Evolutionary conservation across 2,329 filamentous ascomycete species (phyloP), one percentile per base, ranked within the genome.

Genomic region (Paracorniculantispora psalliotae): DNA sequence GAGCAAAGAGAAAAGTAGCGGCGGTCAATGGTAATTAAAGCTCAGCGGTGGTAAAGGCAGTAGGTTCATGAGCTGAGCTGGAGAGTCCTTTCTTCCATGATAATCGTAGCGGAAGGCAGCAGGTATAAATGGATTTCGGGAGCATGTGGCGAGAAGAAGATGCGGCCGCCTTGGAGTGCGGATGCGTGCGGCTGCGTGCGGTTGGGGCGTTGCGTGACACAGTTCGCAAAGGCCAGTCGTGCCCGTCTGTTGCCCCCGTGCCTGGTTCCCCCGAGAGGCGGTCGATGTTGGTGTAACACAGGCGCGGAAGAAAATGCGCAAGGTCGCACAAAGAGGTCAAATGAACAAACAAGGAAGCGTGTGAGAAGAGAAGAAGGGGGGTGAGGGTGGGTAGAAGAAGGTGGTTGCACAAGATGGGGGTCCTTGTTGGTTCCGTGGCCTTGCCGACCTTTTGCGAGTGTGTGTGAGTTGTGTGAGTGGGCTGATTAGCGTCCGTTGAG

Each of bases 391-490:
- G 53, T 30, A 39, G 53, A 39, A 47, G 25, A 49, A 21, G 23
- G 23, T 6, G 35, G 44, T 30, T 30, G 41, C 28, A 55, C 53
- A 23, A 49, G 23, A 41, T 25, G 54, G 33, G 54, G 33, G 54
- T 57, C 44, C 44, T 41, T 57, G 54, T 57, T 57, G 54, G 54
- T 57, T 57, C 28, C 17, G 21, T 25, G 30, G 52, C 44, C 23
- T 25, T 21, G 13, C 9, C 6, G 54, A 33, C 43, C 41, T 37
- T 57, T 50, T 39, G n/a, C 15, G 15, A 4, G 23, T 46, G 28
- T 26, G 28, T 28, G 51, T 13, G 26, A n/a, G n/a, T n/a, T n/a
- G n/a, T n/a, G n/a, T n/a, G n/a, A n/a, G n/a, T n/a, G n/a, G n/a
- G n/a, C n/a, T n/a, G n/a, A n/a, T n/a, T 53, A 43, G 51, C 51